A percentile compares a stretch with the other conserved stretches of the same genome.
These are phyloP conservation scores for Fusarium sp. DNA, from an alignment of 2,329 filamentous ascomycete genomes.

Conservation along the genomic window DNA sequence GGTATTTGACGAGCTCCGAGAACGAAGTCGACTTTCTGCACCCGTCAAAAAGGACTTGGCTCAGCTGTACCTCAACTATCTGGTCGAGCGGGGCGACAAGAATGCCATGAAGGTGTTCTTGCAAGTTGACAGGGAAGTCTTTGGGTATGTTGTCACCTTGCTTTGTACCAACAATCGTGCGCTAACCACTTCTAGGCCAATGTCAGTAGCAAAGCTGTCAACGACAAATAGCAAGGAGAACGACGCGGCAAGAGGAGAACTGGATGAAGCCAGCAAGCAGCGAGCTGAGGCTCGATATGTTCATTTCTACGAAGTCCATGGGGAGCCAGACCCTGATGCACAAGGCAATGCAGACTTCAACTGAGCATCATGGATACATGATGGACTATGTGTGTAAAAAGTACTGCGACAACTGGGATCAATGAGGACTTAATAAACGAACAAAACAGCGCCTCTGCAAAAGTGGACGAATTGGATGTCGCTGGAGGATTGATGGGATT, in stretches of 20 bases:
- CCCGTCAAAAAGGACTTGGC: slow-evolving; percentile 79
- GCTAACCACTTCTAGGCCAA: slow-evolving; percentile 53
- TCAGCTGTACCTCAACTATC: slow-evolving; percentile 82
- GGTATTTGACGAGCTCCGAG: slow-evolving; percentile 79
- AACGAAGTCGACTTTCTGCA: slow-evolving; percentile 76
- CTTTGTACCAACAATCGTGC: background rate
- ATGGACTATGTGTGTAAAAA: slow-evolving; percentile 4
- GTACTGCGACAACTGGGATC: slow-evolving; percentile 16
- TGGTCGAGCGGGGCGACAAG: slow-evolving; percentile 84
- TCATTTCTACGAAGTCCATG: slow-evolving; percentile 65
- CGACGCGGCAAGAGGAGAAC: slow-evolving; percentile 54
- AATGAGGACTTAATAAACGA: slow-evolving; percentile 34
- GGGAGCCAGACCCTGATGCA: slow-evolving; percentile 59
- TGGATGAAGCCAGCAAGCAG: slow-evolving; percentile 63
- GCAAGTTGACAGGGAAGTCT: slow-evolving; percentile 84
- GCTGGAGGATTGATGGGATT: slow-evolving; percentile 12
- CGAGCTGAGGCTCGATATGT: slow-evolving; percentile 65
- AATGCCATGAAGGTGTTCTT: slow-evolving; percentile 89
- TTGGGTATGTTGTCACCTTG: slow-evolving; percentile 70
- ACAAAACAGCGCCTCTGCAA: slow-evolving; percentile 26
- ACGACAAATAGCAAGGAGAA: slow-evolving; percentile 61
- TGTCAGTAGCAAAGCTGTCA: slow-evolving; percentile 58
- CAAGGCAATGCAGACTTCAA: slow-evolving; percentile 66
- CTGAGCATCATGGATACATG: slow-evolving; percentile 41
- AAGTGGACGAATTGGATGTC: slow-evolving; percentile 27